Conservation (phyloP, 2,329 filamentous ascomycete genomes). For the Cercospora sp. region DNA sequence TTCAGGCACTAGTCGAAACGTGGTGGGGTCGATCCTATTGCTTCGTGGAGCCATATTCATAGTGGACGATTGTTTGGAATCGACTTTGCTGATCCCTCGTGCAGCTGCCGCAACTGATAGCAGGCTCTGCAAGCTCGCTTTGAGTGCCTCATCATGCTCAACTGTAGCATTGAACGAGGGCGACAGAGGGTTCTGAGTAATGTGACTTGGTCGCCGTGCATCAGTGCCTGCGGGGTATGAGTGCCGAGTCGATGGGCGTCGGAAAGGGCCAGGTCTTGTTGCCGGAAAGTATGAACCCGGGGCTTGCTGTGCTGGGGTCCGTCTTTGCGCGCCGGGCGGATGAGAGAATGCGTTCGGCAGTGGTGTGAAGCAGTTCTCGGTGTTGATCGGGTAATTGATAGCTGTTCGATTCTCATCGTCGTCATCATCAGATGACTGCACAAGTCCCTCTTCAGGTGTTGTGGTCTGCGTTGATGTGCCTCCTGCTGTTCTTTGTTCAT, state of each 20-base stretch:
- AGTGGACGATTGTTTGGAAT: slow-evolving; percentile 37
- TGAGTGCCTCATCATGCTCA: slow-evolving; percentile 88
- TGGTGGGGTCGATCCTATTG: slow-evolving; percentile 50
- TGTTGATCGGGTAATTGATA: slow-evolving; percentile 62
- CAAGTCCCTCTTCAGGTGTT: slow-evolving; percentile 44
- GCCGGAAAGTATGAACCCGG: slow-evolving; percentile 48
- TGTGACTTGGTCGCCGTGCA: slow-evolving; percentile 49
- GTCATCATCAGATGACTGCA: slow-evolving; percentile 41
- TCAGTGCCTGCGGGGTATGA: slow-evolving; percentile 38
- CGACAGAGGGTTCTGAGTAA: slow-evolving; percentile 67
- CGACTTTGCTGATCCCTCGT: slow-evolving; percentile 69
- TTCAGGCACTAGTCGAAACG: slow-evolving; percentile 61
- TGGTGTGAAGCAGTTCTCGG: slow-evolving; percentile 66
- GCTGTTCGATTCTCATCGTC: slow-evolving; percentile 82
- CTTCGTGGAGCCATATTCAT: slow-evolving; percentile 25
- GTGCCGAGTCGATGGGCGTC: slow-evolving; percentile 32
- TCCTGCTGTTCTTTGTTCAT: slow-evolving; percentile 31
- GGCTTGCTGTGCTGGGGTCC: slow-evolving; percentile 52
- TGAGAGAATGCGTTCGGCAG: slow-evolving; percentile 93
- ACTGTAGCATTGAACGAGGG: slow-evolving; percentile 67
- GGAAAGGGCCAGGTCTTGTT: slow-evolving; percentile 35
- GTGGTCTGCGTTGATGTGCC: slow-evolving; percentile 28
- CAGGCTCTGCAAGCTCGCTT: slow-evolving; percentile 90
- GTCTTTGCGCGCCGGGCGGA: slow-evolving; percentile 61
- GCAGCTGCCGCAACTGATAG: slow-evolving; percentile 94